Evolutionary conservation across 768 basidiomycete species (phyloP).

Genomic region (Leccinum barrowsii): DNA sequence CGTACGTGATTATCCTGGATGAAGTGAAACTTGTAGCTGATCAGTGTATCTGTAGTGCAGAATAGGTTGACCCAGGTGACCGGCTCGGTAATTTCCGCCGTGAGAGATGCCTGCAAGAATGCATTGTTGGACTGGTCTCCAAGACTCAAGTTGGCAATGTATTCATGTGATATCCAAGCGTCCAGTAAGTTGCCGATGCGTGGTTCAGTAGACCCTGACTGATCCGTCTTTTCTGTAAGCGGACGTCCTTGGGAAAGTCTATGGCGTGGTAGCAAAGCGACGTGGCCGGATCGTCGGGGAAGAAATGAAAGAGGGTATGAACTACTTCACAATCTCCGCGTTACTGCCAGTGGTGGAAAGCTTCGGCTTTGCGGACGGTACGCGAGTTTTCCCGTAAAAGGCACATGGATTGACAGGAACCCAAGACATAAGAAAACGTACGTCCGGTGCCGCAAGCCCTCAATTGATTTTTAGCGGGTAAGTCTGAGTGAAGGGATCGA

Average conservation of each 20-base stretch:
- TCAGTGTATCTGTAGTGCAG: slow-evolving; percentile 50
- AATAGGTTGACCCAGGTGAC: slow-evolving; percentile 81
- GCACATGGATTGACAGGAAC: slow-evolving; percentile 7
- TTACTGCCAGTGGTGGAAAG: slow-evolving; percentile 94
- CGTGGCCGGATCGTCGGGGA: slow-evolving; percentile 92
- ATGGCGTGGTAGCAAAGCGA: slow-evolving; percentile 89
- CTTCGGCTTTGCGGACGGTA: slow-evolving; percentile 96
- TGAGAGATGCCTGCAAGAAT: slow-evolving; percentile 85
- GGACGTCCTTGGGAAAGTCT: slow-evolving; percentile 96
- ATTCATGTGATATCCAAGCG: slow-evolving; percentile 96
- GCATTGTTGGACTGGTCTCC: slow-evolving; percentile 97
- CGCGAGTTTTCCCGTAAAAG: background rate
- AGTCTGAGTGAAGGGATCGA: slow-evolving; percentile 21
- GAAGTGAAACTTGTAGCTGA: slow-evolving; percentile 9
- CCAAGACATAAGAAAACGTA: slow-evolving; percentile 89
- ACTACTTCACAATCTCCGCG: slow-evolving; percentile 90
- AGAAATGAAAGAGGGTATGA: slow-evolving; percentile 97
- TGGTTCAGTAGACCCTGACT: slow-evolving; percentile 1
- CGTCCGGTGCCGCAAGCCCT: slow-evolving; percentile 95
- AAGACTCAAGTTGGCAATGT: slow-evolving; percentile 95
- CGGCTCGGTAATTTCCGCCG: slow-evolving; percentile 85
- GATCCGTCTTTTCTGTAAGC: slow-evolving; percentile 43
- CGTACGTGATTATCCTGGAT: slow-evolving; percentile 40
- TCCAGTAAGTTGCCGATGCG: slow-evolving; percentile 62
- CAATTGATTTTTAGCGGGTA: slow-evolving; percentile 96